Base-by-base conservation (phyloP, 176 grass and related monocot genomes). In the Carex cristatella region DNA sequence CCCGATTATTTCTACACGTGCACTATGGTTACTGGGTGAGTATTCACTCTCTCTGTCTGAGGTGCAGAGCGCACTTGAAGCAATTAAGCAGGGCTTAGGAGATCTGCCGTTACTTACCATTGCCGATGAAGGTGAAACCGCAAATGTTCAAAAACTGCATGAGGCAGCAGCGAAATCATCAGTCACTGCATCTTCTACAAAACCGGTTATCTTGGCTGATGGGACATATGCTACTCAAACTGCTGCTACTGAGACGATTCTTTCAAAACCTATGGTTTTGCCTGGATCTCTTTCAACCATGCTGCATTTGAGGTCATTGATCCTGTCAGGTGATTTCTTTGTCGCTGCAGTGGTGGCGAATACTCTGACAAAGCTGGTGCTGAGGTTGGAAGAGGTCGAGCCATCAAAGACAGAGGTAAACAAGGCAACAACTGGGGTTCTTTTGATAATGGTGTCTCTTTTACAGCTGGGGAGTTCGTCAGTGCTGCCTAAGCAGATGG, bases 251-350 rank as follows among this genome's bases (percentile, higher is more conserved):
- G 84, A 86, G 10, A 63, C 7, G 2, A 59, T 67, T 42, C 48
- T 69, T 84, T 67, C 40, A 1, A 51, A 64, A 35, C 84, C 84
- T 16, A 3, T 65, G 30, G 14, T 79, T 64, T 14, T 79, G n/a
- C 69, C 54, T 37, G 48, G 37, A 40, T 86, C 72, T 31, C 48
- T 91, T 38, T 53, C 84, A 61, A 79, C 82, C 7, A 87, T 38
- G 3, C 74, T 61, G 28, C 89, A 94, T 88, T 90, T 94, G 65
- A 89, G 92, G 31, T 89, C 85, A 7, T 84, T 94, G 66, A 91
- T 94, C 80, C 46, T 94, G 31, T 91, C 92, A 61, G 89, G 92
- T 32, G 92, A 94, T 85, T 94, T 94, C 83, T 91, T 91, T 23
- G 65, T 94, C 37, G 87, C 87, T 64, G 85, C 89, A 2, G 87